Percentiles rank a stretch among this genome's conserved stretches.
Evolutionary conservation across 345 rosid genomes (phyloP).

Genomic region (Dimocarpus longan): DNA sequence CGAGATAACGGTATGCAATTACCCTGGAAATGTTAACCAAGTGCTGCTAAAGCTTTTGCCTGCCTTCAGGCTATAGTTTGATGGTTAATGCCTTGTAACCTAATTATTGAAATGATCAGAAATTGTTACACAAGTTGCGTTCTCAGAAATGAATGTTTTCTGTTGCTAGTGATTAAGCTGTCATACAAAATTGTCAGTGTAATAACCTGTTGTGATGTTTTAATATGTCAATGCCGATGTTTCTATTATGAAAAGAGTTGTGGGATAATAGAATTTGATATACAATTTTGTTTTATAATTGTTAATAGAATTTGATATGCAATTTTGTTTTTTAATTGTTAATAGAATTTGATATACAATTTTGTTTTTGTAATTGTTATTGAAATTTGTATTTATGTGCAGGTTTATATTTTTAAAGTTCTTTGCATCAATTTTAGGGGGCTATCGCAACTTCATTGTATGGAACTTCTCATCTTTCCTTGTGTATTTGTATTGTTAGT

Average conservation of each 20-base stretch:
- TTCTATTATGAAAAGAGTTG: background rate
- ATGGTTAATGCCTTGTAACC: background rate
- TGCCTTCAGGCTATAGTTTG: background rate
- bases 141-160: background rate
- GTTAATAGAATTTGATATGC: background rate
- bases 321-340: background rate
- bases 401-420: constrained; percentile 94
- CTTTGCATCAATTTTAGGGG: constrained; percentile 91
- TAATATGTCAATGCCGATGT: background rate
- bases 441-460: constrained; percentile 99
- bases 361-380: background rate
- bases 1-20: constrained; percentile 13
- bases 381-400: constrained; percentile 36
- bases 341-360: background rate
- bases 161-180: background rate
- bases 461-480: constrained; percentile 19
- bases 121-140: background rate
- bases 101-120: background rate
- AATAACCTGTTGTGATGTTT: background rate
- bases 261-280: background rate
- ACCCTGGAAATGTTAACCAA: constrained; percentile 9
- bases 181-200: background rate
- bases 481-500: background rate
- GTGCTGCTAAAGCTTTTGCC: constrained; percentile 11
- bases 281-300: too few species aligned